Conservation (phyloP, 805 yeast genomes). For the Danielia oregonensis region DNA sequence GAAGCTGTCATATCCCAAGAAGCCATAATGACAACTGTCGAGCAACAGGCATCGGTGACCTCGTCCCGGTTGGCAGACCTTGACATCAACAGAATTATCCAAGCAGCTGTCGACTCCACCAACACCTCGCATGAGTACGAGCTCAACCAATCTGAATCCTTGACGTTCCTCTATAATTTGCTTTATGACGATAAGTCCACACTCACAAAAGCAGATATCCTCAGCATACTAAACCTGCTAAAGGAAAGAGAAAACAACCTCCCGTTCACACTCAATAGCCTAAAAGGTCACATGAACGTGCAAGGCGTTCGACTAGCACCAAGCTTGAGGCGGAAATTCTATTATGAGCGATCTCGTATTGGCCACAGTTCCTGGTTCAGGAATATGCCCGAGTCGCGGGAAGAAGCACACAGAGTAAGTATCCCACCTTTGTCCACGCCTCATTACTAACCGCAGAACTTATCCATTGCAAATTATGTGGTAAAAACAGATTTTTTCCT, state of each 20-base stretch:
- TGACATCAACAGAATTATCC: constrained; percentile 5
- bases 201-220: constrained; percentile 33
- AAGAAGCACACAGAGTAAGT: constrained; percentile 33
- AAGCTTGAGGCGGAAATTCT: constrained; percentile 29
- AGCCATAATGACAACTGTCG: too few species aligned
- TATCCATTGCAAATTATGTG: constrained; percentile 15
- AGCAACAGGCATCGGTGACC: constrained; percentile 9
- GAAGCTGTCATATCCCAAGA: too few species aligned
- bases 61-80: constrained; percentile 3
- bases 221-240: constrained; percentile 31
- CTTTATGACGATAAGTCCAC: constrained; percentile 33
- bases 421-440: too few species aligned
- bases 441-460: constrained; percentile 25
- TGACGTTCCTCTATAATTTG: constrained; percentile 36
- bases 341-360: constrained; percentile 30
- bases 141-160: constrained; percentile 38
- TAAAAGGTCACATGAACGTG: constrained; percentile 17
- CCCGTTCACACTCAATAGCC: constrained; percentile 22
- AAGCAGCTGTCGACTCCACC: constrained; percentile 3
- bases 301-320: constrained; percentile 39
- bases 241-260: constrained; percentile 33
- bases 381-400: constrained; percentile 33
- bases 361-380: constrained; percentile 37
- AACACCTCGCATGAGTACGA: constrained; percentile 31
- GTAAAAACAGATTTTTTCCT: constrained; percentile 33